Conservation (phyloP, 495 filamentous ascomycete genomes). For the Rusavskia elegans region DNA sequence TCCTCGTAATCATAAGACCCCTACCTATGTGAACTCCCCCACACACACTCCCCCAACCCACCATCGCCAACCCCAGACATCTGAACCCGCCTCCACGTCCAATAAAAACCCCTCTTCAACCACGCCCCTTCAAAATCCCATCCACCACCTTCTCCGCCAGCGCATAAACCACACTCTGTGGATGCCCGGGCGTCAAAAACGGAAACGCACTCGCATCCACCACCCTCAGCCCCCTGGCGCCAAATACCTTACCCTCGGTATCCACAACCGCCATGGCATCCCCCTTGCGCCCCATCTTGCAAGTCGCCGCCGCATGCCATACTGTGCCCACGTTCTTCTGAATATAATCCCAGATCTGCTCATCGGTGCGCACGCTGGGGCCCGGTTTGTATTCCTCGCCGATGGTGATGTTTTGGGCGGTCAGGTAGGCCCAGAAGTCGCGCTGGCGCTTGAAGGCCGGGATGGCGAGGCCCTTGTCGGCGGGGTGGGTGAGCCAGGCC, state of each 20-base stretch:
- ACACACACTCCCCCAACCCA: too few species aligned
- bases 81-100: neutral
- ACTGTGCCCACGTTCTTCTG: slow-evolving; percentile 19
- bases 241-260: slow-evolving; percentile 21
- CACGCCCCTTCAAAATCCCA: neutral
- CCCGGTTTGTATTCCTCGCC: slow-evolving; percentile 25
- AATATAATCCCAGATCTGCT: slow-evolving; percentile 26
- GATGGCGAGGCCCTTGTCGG: slow-evolving; percentile 4
- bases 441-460: slow-evolving; percentile 1
- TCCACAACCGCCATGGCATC: slow-evolving; percentile 29
- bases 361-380: slow-evolving; percentile 24
- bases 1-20: too few species aligned
- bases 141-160: neutral
- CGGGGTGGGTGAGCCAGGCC: slow-evolving; percentile 28
- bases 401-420: slow-evolving; percentile 11
- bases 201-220: slow-evolving; percentile 39
- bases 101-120: neutral
- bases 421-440: slow-evolving; percentile 9
- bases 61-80: too few species aligned
- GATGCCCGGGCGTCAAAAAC: slow-evolving; percentile 28
- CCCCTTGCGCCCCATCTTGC: slow-evolving; percentile 21
- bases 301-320: slow-evolving; percentile 29
- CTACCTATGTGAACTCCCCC: too few species aligned
- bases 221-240: slow-evolving; percentile 18
- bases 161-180: slow-evolving; percentile 20